Evolutionary conservation across 805 yeast genomes (phyloP).

Genomic region (Zygosaccharomyces lentus): DNA sequence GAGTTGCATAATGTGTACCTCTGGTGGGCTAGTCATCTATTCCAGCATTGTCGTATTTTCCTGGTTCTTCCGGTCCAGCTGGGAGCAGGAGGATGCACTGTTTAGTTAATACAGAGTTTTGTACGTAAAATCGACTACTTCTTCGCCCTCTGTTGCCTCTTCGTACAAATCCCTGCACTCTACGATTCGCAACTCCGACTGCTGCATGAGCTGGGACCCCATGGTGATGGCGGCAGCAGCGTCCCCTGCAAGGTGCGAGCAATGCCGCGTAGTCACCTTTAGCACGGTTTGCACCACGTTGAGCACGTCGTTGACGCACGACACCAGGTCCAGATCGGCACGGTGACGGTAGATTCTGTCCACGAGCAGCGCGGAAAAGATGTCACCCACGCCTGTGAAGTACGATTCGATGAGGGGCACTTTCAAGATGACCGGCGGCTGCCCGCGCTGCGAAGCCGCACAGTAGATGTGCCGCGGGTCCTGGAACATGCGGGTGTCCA

Average conservation of each 20-base stretch:
- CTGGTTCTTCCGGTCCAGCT: slow-evolving; percentile 52
- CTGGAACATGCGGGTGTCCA: slow-evolving; percentile 31
- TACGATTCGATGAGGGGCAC: slow-evolving; percentile 51
- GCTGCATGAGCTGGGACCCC: slow-evolving; percentile 57
- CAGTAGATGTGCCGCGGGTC: slow-evolving; percentile 37
- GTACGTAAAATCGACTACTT: slow-evolving; percentile 13
- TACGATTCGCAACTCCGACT: slow-evolving; percentile 66
- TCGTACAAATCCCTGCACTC: slow-evolving; percentile 46
- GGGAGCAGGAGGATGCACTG: slow-evolving; percentile 42
- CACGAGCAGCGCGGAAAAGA: slow-evolving; percentile 59
- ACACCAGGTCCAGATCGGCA: slow-evolving; percentile 13
- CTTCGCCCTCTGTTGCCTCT: slow-evolving; percentile 1
- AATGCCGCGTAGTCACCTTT: slow-evolving; percentile 14
- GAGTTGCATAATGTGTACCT: slow-evolving; percentile 71
- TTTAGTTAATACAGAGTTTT: slow-evolving; percentile 26
- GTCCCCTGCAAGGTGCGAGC: too few relatives aligned
- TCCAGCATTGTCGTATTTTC: slow-evolving; percentile 79
- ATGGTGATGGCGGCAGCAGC: slow-evolving; percentile 33
- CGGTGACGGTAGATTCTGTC: slow-evolving; percentile 45
- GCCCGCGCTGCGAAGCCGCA: slow-evolving; percentile 26
- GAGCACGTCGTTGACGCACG: slow-evolving; percentile 31
- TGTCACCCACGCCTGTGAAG: slow-evolving; percentile 73
- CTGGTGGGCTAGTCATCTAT: slow-evolving; percentile 83
- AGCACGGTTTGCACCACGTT: slow-evolving; percentile 33
- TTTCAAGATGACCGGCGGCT: slow-evolving; percentile 41